Evolutionary conservation across 345 rosid species (phyloP).

Genomic region (Salix koriyanagi): DNA sequence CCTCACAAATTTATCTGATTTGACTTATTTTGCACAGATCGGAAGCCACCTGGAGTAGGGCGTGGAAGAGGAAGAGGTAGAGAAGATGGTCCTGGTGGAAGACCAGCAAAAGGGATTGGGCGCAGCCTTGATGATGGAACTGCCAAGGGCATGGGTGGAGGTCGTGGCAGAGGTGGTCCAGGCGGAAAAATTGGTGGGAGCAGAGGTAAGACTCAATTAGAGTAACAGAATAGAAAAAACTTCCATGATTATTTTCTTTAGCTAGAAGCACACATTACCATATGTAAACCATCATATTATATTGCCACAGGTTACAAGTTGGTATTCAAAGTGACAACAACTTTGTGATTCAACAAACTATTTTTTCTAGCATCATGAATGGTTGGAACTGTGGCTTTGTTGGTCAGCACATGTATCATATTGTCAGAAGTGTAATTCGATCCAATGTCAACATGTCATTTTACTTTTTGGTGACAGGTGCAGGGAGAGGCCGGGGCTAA

Average conservation of each 20-base stretch:
- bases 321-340: not conserved
- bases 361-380: not conserved
- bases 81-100: constrained; percentile 65
- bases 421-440: not conserved
- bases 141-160: constrained; percentile 54
- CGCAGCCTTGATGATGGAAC: constrained; percentile 71
- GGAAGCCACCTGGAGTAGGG: constrained; percentile 74
- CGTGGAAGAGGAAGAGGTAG: constrained; percentile 87
- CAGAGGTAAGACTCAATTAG: constrained; percentile 42
- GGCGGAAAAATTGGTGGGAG: constrained; percentile 52
- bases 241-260: not conserved
- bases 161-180: constrained; percentile 67
- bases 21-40: constrained; percentile 34
- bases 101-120: constrained; percentile 58
- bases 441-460: not conserved
- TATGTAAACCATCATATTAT: not conserved
- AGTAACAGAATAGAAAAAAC: not conserved
- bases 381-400: not conserved
- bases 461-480: constrained; percentile 26
- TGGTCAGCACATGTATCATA: not conserved
- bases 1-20: not conserved
- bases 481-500: constrained; percentile 60
- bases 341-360: not conserved
- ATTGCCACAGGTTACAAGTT: not conserved
- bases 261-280: not conserved